phyloP scores from a whole-genome alignment of 176 grass and related monocot genomes.

The Microstegium vimineum region DNA sequence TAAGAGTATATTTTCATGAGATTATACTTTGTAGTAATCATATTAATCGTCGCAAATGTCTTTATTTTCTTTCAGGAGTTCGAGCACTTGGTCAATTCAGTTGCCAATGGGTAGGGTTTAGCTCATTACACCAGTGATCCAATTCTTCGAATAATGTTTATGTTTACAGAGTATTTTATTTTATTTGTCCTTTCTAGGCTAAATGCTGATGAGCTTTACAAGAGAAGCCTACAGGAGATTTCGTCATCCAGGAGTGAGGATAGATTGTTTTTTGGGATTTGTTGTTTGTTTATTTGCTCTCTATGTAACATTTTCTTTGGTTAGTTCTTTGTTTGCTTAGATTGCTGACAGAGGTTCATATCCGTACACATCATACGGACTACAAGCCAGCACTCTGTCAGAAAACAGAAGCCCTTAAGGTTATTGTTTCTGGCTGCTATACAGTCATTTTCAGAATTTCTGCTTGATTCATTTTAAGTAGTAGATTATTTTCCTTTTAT shows the following conservation, averaged over 20 bases:
- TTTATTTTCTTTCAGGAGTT: slow-evolving; percentile 32
- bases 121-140: not conserved
- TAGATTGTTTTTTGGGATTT: not conserved
- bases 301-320: not conserved
- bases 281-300: slow-evolving; percentile 14
- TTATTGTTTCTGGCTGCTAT: not conserved
- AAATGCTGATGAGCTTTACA: slow-evolving; percentile 13
- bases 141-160: not conserved
- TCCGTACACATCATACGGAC: not conserved
- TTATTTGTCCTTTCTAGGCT: not conserved
- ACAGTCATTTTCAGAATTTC: not conserved
- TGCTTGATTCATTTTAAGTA: not conserved
- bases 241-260: slow-evolving; percentile 24
- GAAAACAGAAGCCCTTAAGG: not conserved
- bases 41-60: not conserved
- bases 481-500: not conserved
- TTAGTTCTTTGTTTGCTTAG: slow-evolving; percentile 32
- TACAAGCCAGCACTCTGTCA: not conserved
- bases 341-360: slow-evolving; percentile 29
- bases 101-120: slow-evolving; percentile 16
- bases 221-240: not conserved
- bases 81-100: not conserved
- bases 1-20: not conserved
- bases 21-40: not conserved
- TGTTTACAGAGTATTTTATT: not conserved